These are phyloP conservation scores for Lasiosphaeriaceae sp. DNA, from an alignment of 495 filamentous ascomycete species.

Conservation along the genomic window DNA sequence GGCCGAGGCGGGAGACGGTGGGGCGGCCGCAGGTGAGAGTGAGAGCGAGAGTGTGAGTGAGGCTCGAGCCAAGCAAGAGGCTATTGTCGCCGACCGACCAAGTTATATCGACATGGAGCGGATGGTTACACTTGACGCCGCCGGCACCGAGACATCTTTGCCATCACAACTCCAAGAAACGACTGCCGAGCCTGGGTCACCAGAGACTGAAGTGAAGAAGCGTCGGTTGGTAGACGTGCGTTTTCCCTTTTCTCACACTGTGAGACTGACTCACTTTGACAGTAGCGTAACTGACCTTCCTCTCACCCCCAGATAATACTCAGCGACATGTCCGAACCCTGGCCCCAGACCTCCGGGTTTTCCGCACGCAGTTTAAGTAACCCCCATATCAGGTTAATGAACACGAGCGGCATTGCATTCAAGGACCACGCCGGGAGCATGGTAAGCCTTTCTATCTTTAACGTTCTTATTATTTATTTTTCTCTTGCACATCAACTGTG, in stretches of 20 bases:
- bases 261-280: background rate
- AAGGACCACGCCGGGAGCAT: conserved; percentile 93
- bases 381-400: conserved; percentile 97
- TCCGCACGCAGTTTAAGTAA: conserved; percentile 84
- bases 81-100: conserved; percentile 27
- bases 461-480: background rate
- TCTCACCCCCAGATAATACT: conserved; percentile 59
- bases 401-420: conserved; percentile 83
- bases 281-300: background rate
- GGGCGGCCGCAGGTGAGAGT: background rate
- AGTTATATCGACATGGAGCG: conserved; percentile 55
- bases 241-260: background rate
- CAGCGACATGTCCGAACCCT: conserved; percentile 98
- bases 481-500: no score
- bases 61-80: no score
- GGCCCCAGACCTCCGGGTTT: conserved; percentile 72
- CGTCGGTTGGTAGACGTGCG: conserved; percentile 63
- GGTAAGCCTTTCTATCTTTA: conserved; percentile 51
- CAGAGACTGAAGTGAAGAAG: conserved; percentile 13
- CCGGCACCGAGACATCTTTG: background rate
- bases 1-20: conserved; percentile 1
- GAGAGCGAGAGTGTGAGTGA: background rate
- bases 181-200: conserved; percentile 23
- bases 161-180: background rate
- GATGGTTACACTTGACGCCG: conserved; percentile 22